A percentile compares a stretch with the other conserved stretches of the same genome.
Conservation (phyloP, 2,329 filamentous ascomycete genomes). For the Apiospora sp. region DNA sequence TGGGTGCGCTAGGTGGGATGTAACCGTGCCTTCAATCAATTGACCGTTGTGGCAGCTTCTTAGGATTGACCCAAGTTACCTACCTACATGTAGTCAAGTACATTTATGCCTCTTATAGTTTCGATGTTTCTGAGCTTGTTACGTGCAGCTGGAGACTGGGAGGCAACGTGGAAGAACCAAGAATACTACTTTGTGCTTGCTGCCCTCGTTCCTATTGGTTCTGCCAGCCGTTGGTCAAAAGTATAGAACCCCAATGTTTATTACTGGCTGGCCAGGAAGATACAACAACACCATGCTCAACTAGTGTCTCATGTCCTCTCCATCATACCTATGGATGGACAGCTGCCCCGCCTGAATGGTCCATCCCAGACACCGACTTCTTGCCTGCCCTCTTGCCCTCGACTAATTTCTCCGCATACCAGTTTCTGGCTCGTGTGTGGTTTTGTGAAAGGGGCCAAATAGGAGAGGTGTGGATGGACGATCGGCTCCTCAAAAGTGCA, state of each 20-base stretch:
- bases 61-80: too few relatives aligned
- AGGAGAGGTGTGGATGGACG: conserved; percentile 12
- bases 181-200: neutral
- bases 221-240: neutral
- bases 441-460: conserved; percentile 10
- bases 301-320: conserved; percentile 16
- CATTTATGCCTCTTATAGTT: too few relatives aligned
- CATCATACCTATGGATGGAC: conserved; percentile 8
- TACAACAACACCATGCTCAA: conserved; percentile 4
- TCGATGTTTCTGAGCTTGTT: too few relatives aligned
- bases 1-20: neutral
- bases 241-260: neutral
- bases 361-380: conserved; percentile 17
- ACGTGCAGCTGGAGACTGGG: too few relatives aligned
- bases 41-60: neutral
- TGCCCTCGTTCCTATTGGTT: neutral
- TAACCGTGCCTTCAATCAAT: neutral
- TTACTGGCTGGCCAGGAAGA: conserved; percentile 4
- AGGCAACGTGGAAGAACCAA: neutral
- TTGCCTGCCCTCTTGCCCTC: conserved; percentile 1
- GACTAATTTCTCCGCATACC: conserved; percentile 3
- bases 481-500: neutral
- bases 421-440: conserved; percentile 17
- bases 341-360: conserved; percentile 13
- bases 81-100: too few relatives aligned